Base-by-base conservation (phyloP, 441 rosid species). In the Populus tomentosa region DNA sequence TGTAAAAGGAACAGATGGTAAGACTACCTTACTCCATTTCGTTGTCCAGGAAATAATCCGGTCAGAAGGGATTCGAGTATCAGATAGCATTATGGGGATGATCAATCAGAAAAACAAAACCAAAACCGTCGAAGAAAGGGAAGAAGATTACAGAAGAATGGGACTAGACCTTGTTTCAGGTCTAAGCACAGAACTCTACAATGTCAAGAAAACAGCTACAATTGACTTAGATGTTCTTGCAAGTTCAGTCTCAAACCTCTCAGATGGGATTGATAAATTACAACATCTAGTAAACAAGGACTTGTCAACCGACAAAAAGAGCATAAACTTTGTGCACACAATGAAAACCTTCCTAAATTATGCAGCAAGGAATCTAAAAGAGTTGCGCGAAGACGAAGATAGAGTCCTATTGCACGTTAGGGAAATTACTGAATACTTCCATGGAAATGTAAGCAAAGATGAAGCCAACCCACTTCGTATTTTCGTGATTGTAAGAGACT, bases 401-500 rank as follows among this genome's bases (percentile, higher is more conserved):
- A 80, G 88, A 72, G 95, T 94, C 56, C 81, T 96, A 75, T 81
- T 87, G 65, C 88, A 88, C 33, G 98, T 92, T 10, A 87, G 90
- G 74, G 94, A 88, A 82, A 87, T 94, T 6, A 89, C 96, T 0
- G 99, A 94, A 88, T 96, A 96, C 72, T 96, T 96, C 68, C 99
- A 94, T 78, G 99, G 99, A 70, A 82, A 91, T 77, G 88, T 86
- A 79, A 88, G 89, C 87, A 95, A 92, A 83, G 94, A 94, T 67
- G 99, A 96, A 77, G 86, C 89, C 65, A 96, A 90, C 72, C 98
- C 97, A 20, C 88, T 96, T 10, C 80, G 94, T 78, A 96, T 96
- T 32, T 94, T 96, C 74, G 97, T 96, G 90, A 96, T 96, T 73
- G 99, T 96, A 24, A 96, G 99, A 78, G 99, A 96, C 77, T 96